A percentile compares a stretch with the other conserved stretches of the same genome.
Conservation (phyloP, 139 green algal genomes). For the Ettlia oleoabundans region DNA sequence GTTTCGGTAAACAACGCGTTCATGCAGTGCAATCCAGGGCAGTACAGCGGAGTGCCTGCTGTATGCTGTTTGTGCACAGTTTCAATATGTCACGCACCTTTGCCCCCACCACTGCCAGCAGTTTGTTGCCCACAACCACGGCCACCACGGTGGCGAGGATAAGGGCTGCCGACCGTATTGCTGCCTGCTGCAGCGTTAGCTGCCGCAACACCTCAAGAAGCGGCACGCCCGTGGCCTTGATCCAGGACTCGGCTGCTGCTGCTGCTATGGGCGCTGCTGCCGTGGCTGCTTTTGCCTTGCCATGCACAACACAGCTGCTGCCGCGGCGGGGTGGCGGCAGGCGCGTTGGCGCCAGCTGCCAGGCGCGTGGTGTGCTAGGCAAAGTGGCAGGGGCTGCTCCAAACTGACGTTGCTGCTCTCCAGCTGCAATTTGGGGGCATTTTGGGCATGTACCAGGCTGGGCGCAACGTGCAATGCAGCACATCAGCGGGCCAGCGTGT, state of each 20-base stretch:
- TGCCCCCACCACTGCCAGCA: constrained; percentile 7
- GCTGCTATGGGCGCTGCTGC: neutral
- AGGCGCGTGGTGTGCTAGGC: no score
- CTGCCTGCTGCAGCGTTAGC: constrained; percentile 25
- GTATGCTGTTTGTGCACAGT: neutral
- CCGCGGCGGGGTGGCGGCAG: neutral
- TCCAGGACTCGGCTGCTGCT: neutral
- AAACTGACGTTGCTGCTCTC: no score
- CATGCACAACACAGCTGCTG: neutral
- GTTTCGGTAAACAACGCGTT: no score
- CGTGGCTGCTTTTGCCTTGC: constrained; percentile 1
- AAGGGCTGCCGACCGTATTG: neutral
- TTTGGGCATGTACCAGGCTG: no score
- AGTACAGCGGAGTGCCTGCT: no score
- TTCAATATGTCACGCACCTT: no score
- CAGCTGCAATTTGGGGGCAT: no score
- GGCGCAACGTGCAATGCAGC: no score
- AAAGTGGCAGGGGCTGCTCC: no score
- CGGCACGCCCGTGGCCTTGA: constrained; percentile 34
- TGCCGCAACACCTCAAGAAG: constrained; percentile 24
- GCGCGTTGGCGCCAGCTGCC: no score
- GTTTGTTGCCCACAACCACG: constrained; percentile 4
- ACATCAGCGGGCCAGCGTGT: no score
- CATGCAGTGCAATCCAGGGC: no score
- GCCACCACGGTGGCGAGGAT: constrained; percentile 11